A percentile compares a stretch with the other conserved stretches of the same genome.
Conservation (phyloP, 2,329 filamentous ascomycete genomes). For the Xylaria sp. region DNA sequence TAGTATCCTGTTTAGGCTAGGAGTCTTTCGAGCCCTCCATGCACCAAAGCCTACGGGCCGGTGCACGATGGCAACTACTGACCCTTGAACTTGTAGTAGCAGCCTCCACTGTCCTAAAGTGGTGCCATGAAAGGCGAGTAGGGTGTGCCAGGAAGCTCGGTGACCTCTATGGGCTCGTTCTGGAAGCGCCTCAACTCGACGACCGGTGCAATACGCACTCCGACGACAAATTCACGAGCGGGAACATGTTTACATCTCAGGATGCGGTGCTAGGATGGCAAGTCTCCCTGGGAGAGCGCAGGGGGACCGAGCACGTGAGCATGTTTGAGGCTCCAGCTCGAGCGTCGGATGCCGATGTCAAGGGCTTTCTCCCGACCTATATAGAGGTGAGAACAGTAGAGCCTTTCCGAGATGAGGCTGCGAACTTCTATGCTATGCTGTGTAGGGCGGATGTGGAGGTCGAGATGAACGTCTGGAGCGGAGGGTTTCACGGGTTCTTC, state of each 20-base stretch:
- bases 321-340: slow-evolving; percentile 39
- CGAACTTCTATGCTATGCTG: slow-evolving; percentile 26
- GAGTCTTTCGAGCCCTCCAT: background rate
- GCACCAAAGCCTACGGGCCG: background rate
- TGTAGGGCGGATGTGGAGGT: slow-evolving; percentile 31
- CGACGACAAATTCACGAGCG: slow-evolving; percentile 31
- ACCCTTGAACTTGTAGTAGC: slow-evolving; percentile 27
- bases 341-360: slow-evolving; percentile 28
- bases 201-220: slow-evolving; percentile 36
- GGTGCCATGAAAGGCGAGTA: slow-evolving; percentile 30
- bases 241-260: slow-evolving; percentile 39
- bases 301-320: slow-evolving; percentile 27
- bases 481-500: slow-evolving; percentile 40
- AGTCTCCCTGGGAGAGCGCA: slow-evolving; percentile 30
- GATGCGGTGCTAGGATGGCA: slow-evolving; percentile 35
- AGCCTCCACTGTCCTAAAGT: slow-evolving; percentile 34
- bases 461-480: slow-evolving; percentile 28
- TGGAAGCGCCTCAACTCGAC: slow-evolving; percentile 41
- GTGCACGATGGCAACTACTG: background rate
- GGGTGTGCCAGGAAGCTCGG: slow-evolving; percentile 1
- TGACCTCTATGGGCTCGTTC: slow-evolving; percentile 30
- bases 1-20: background rate
- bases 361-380: slow-evolving; percentile 36
- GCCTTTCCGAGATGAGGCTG: slow-evolving; percentile 37
- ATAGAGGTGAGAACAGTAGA: slow-evolving; percentile 36